Percentiles rank a stretch among this genome's conserved stretches.
These are phyloP conservation scores for Catenaria anguillulae DNA, from an alignment of 371 early-diverging fungal species.

Conservation along the genomic window DNA sequence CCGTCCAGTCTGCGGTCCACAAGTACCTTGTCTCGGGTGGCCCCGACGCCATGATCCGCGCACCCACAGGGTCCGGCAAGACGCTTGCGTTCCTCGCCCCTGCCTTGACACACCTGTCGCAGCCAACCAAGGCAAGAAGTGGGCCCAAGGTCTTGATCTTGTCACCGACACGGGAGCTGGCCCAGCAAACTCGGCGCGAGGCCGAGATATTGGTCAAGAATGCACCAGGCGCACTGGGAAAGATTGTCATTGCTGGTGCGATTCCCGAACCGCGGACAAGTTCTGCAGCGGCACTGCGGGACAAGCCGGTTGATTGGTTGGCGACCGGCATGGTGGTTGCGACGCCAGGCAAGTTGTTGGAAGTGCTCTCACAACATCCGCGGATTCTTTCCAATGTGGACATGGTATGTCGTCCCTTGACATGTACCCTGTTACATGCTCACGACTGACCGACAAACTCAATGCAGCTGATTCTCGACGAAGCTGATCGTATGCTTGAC, in stretches of 20 bases:
- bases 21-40: slow-evolving; percentile 44
- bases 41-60: slow-evolving; percentile 65
- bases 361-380: not conserved
- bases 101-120: slow-evolving; percentile 43
- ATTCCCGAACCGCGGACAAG: slow-evolving; percentile 16
- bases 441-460: no score
- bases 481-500: slow-evolving; percentile 96
- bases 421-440: slow-evolving; percentile 28
- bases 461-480: slow-evolving; percentile 72
- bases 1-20: slow-evolving; percentile 67
- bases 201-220: slow-evolving; percentile 47
- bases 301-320: no score
- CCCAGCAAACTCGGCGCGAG: slow-evolving; percentile 79
- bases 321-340: slow-evolving; percentile 83
- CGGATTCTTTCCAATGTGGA: no score
- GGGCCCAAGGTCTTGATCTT: slow-evolving; percentile 50
- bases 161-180: slow-evolving; percentile 95
- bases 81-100: slow-evolving; percentile 86
- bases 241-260: slow-evolving; percentile 28
- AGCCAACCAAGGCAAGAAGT: slow-evolving; percentile 4
- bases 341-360: slow-evolving; percentile 38
- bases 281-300: no score
- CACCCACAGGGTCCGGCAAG: slow-evolving; percentile 98
- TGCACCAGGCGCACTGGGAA: slow-evolving; percentile 18
- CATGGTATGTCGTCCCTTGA: no score